A percentile compares a stretch with the other conserved stretches of the same genome.
These are phyloP conservation scores for Colletotrichum sp. DNA, from an alignment of 2,329 filamentous ascomycete genomes.

Conservation along the genomic window DNA sequence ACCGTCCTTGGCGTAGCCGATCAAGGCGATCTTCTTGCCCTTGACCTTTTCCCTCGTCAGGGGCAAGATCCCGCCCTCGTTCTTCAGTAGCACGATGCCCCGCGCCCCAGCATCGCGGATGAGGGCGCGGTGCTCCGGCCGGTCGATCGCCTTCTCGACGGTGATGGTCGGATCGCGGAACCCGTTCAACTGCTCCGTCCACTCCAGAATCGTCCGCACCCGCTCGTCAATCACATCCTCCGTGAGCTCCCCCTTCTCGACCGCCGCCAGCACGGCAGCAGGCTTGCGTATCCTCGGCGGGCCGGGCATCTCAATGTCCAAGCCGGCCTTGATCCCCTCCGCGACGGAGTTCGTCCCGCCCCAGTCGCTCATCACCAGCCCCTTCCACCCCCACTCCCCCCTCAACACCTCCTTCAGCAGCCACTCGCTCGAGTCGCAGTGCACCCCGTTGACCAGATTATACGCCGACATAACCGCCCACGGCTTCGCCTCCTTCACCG, in stretches of 20 bases:
- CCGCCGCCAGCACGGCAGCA: conserved; percentile 25
- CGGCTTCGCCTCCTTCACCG: conserved; percentile 30
- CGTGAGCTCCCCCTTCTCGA: conserved; percentile 26
- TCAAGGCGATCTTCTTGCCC: conserved; percentile 40
- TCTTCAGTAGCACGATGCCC: conserved; percentile 79
- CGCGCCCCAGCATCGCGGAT: conserved; percentile 57
- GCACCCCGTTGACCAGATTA: conserved; percentile 46
- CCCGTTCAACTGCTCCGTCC: conserved; percentile 31
- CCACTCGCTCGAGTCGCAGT: conserved; percentile 52
- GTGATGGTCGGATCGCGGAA: conserved; percentile 38
- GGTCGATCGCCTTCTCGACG: conserved; percentile 37
- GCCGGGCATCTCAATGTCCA: conserved; percentile 72
- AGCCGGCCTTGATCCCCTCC: conserved; percentile 72
- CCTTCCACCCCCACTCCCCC: conserved; percentile 78
- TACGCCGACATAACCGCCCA: conserved; percentile 35
- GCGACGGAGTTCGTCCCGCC: conserved; percentile 78
- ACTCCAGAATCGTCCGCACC: conserved; percentile 36
- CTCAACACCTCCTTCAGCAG: conserved; percentile 72
- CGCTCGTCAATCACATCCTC: conserved; percentile 20
- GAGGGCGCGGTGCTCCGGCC: conserved; percentile 59
- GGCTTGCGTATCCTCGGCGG: conserved; percentile 26
- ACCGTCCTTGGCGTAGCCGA: conserved; percentile 40
- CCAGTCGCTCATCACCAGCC: conserved; percentile 75
- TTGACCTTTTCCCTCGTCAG: conserved; percentile 46
- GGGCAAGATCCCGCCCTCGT: conserved; percentile 63